Evolutionary conservation across 148 eudicot species (phyloP).

Genomic region (Vaccinium corymbosum): DNA sequence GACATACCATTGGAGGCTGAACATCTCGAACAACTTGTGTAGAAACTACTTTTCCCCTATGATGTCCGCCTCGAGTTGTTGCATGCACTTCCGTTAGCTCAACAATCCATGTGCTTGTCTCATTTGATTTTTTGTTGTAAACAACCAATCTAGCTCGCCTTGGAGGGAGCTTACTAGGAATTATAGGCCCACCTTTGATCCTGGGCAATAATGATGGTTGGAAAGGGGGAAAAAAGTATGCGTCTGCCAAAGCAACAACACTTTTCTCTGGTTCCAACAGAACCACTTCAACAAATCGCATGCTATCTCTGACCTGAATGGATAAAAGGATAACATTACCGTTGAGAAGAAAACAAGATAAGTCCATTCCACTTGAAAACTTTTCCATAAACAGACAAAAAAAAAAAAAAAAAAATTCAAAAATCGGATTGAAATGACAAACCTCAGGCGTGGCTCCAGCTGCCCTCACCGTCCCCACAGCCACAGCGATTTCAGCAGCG

Average conservation of each 20-base stretch:
- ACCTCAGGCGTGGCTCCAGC: slow-evolving; percentile 95
- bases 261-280: slow-evolving; percentile 69
- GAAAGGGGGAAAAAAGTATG: slow-evolving; percentile 84
- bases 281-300: slow-evolving; percentile 85
- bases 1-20: slow-evolving; percentile 84
- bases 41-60: slow-evolving; percentile 79
- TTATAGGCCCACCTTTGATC: slow-evolving; percentile 57
- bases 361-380: neutral
- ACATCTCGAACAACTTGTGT: slow-evolving; percentile 67
- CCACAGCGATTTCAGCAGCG: slow-evolving; percentile 77
- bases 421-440: slow-evolving; percentile 14
- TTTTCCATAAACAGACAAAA: slow-evolving; percentile 10
- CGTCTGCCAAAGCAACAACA: slow-evolving; percentile 83
- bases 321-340: neutral
- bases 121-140: slow-evolving; percentile 69
- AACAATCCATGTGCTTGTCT: slow-evolving; percentile 77
- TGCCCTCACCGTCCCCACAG: slow-evolving; percentile 83
- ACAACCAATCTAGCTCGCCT: slow-evolving; percentile 71
- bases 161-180: slow-evolving; percentile 80
- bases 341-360: slow-evolving; percentile 2
- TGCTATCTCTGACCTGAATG: slow-evolving; percentile 68
- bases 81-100: slow-evolving; percentile 80
- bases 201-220: slow-evolving; percentile 68
- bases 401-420: neutral
- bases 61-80: slow-evolving; percentile 79